Conservation (phyloP, 2,329 filamentous ascomycete species). For the Fusarium odoratissimum region DNA sequence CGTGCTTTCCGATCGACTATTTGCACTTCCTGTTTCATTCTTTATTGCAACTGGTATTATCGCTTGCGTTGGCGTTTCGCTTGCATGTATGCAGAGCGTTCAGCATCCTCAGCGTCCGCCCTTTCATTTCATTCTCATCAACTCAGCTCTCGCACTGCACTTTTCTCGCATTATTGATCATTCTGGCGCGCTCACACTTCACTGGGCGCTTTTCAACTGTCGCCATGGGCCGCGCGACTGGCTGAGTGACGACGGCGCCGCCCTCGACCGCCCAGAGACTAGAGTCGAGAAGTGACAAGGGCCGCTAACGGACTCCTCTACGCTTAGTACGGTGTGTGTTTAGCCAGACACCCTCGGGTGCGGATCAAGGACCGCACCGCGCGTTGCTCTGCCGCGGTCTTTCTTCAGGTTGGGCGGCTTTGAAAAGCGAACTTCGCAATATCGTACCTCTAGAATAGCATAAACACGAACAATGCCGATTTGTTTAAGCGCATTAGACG, state of each 20-base stretch:
- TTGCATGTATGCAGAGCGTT: slow-evolving; percentile 1
- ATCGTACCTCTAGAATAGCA: neutral
- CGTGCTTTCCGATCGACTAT: neutral
- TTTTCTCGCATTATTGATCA: slow-evolving; percentile 22
- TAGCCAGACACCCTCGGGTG: slow-evolving; percentile 5
- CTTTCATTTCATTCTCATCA: neutral
- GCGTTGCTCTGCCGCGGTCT: slow-evolving; percentile 32
- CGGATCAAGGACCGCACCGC: slow-evolving; percentile 25
- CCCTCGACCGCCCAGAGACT: slow-evolving; percentile 30
- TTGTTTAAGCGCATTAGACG: neutral
- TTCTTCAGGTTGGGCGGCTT: slow-evolving; percentile 20
- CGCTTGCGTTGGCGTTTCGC: slow-evolving; percentile 20
- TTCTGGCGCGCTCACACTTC: slow-evolving; percentile 30
- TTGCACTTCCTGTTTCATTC: slow-evolving; percentile 12
- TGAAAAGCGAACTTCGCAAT: slow-evolving; percentile 16
- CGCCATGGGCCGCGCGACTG: slow-evolving; percentile 30
- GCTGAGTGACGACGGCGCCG: slow-evolving; percentile 25
- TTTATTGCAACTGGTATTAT: slow-evolving; percentile 8
- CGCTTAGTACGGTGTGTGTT: slow-evolving; percentile 9
- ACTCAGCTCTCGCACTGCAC: neutral
- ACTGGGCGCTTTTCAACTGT: slow-evolving; percentile 29
- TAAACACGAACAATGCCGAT: neutral
- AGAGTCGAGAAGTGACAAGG: slow-evolving; percentile 30
- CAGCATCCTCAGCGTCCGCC: neutral
- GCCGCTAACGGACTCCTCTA: slow-evolving; percentile 4